These are phyloP conservation scores for Salix arbutifolia DNA, from an alignment of 345 rosid species.

Conservation along the genomic window DNA sequence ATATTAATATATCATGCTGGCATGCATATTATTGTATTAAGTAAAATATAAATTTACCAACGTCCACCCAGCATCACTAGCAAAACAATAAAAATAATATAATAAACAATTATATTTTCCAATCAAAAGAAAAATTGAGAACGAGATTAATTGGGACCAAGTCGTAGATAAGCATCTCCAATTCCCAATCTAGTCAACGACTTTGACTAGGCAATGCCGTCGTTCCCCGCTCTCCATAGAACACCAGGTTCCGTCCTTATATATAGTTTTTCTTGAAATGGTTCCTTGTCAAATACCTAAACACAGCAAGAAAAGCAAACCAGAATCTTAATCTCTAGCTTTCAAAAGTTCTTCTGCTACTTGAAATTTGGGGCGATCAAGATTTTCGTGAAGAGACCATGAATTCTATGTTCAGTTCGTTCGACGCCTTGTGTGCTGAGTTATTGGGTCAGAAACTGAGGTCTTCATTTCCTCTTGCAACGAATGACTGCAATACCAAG, in stretches of 20 bases:
- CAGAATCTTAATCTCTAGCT: background rate
- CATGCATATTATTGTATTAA: no score
- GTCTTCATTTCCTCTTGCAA: slow-evolving; percentile 21
- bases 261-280: background rate
- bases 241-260: background rate
- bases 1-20: no score
- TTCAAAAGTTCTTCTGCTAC: background rate
- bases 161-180: no score
- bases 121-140: no score
- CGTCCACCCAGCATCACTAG: no score
- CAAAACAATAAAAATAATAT: no score
- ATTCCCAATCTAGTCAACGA: no score
- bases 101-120: no score
- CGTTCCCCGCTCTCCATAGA: background rate
- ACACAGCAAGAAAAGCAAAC: background rate
- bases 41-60: no score
- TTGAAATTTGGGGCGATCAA: background rate
- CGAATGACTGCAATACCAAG: background rate
- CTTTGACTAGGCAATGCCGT: no score
- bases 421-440: slow-evolving; percentile 59
- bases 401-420: slow-evolving; percentile 78
- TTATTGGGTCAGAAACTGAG: slow-evolving; percentile 38
- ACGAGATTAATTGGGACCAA: no score
- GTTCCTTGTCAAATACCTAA: background rate
- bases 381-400: slow-evolving; percentile 20